Evolutionary conservation across 495 filamentous ascomycete genomes (phyloP), one percentile per base, ranked within the genome.

Genomic region (Aspergillus homomorphus): DNA sequence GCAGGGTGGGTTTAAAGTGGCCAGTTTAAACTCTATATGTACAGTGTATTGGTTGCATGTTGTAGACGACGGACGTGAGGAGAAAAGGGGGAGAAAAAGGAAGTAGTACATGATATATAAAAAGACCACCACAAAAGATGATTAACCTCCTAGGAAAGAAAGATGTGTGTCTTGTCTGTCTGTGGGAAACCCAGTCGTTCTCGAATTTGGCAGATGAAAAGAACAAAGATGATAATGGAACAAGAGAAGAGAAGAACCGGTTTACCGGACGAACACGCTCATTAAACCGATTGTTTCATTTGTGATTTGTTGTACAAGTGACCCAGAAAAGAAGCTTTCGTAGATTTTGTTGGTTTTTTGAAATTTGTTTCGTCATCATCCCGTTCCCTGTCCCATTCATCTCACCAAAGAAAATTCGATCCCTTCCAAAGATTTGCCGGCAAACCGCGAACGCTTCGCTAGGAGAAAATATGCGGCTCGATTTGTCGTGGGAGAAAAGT

Each of bases 1-100:
- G 44, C 33, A 48, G 41, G 14, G 20, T 38, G 52, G 43, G 45
- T 45, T 61, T 64, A 56, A 50, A 67, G 64, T 67, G 64, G 64
- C 62, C 64, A 64, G 64, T 67, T 67, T 76, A 73, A 67, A 72
- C 69, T 76, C 73, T 76, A 76, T 76, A 76, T 76, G 73, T 76
- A 76, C 73, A 76, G 59, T 67, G 64, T 68, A 68, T 64, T 68
- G 50, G 48, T 28, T 45, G 60, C 28, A 45, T 38, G 33, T 61
- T 62, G 57, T 64, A 60, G 59, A 62, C 60, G 60, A 59, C 21
- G 46, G n/a, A 51, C 54, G 45, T 30, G 55, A 46, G 61, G 52
- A 54, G 54, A 58, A 53, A 59, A 56, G 56, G 28, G 56, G n/a
- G n/a, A n/a, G 55, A 56, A 60, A 60, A 54, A 58, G 45, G 52